phyloP scores from a whole-genome alignment of 2,329 filamentous ascomycete species.

The Ascochyta rabiei region DNA sequence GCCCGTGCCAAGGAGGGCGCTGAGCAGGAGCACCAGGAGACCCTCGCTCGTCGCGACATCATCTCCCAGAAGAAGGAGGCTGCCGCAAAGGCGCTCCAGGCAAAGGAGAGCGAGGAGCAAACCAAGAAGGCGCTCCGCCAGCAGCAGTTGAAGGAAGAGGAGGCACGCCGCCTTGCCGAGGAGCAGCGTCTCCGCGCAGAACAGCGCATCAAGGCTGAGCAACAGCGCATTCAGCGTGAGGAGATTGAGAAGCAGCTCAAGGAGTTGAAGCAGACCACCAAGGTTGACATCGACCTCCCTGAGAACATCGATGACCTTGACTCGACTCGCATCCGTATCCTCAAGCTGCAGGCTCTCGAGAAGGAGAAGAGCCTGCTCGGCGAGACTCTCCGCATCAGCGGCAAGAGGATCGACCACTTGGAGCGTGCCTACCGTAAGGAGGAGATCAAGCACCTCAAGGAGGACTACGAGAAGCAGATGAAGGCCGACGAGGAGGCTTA shows the following conservation, averaged over 20 bases:
- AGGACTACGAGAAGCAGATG: constrained; percentile 84
- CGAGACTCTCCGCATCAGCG: constrained; percentile 87
- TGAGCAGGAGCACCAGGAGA: constrained; percentile 89
- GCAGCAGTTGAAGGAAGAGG: constrained; percentile 86
- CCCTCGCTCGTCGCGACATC: constrained; percentile 81
- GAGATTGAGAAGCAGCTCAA: constrained; percentile 84
- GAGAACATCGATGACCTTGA: constrained; percentile 76
- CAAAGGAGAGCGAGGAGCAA: constrained; percentile 90
- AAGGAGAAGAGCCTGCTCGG: constrained; percentile 97
- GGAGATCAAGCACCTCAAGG: constrained; percentile 86
- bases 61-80: constrained; percentile 98
- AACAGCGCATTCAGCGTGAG: constrained; percentile 54
- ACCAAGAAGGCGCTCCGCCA: constrained; percentile 84
- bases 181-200: constrained; percentile 92
- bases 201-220: constrained; percentile 73
- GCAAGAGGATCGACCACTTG: constrained; percentile 94
- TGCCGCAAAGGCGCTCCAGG: constrained; percentile 84
- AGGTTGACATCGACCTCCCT: constrained; percentile 81
- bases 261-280: constrained; percentile 87
- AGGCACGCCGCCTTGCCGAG: constrained; percentile 85
- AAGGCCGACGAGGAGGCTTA: constrained; percentile 79
- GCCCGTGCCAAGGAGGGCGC: constrained; percentile 83
- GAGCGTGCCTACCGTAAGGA: constrained; percentile 97
- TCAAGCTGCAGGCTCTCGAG: constrained; percentile 95
- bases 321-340: constrained; percentile 75